Conservation (phyloP, 106 monocot genomes). For the Triglochin maritima region DNA sequence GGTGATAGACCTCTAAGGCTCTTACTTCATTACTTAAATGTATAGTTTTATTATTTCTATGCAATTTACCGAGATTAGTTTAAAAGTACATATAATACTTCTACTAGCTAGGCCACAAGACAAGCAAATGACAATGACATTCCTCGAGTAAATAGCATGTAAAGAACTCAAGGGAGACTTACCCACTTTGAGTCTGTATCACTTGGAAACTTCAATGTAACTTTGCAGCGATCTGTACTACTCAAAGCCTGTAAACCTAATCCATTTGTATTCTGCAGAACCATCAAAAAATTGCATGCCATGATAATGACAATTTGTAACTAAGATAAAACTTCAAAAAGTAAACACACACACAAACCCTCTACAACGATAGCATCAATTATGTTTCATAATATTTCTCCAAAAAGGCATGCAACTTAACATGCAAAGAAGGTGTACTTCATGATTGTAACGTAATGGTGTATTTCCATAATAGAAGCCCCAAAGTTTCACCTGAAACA, state of each 20-base stretch:
- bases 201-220: slow-evolving; percentile 58
- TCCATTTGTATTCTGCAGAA: slow-evolving; percentile 83
- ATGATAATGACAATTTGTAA: not conserved
- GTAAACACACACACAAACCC: too few species aligned
- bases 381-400: too few species aligned
- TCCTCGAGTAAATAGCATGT: not conserved
- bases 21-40: too few species aligned
- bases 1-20: too few species aligned
- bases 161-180: slow-evolving; percentile 9
- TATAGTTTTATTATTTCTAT: not conserved
- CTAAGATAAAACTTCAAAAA: too few species aligned
- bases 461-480: too few species aligned
- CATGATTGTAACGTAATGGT: too few species aligned
- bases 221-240: slow-evolving; percentile 51
- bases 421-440: too few species aligned
- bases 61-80: not conserved
- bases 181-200: slow-evolving; percentile 82
- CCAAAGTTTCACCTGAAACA: too few species aligned
- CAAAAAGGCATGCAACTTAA: too few species aligned
- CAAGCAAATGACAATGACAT: not conserved
- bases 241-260: slow-evolving; percentile 61
- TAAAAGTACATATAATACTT: not conserved
- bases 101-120: not conserved
- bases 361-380: too few species aligned
- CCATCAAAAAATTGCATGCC: not conserved